Percentiles rank a stretch among this genome's conserved stretches.
Evolutionary conservation across 2,329 filamentous ascomycete species (phyloP).

Genomic region (Talaromyces sp.): DNA sequence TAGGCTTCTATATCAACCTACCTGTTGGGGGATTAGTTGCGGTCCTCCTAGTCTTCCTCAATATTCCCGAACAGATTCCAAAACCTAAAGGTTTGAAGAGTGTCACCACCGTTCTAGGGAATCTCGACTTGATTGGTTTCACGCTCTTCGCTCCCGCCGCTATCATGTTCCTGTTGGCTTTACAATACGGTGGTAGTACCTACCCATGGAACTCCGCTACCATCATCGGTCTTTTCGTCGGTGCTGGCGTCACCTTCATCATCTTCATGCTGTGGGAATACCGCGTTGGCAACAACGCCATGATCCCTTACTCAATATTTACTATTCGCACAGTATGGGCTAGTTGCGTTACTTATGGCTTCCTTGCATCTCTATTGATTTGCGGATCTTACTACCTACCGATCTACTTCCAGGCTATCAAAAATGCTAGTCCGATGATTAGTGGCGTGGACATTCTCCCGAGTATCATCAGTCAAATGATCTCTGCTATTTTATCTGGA

Average conservation of each 20-base stretch:
- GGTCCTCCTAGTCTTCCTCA: slow-evolving; percentile 32
- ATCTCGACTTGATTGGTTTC: slow-evolving; percentile 46
- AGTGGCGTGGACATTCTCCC: slow-evolving; percentile 44
- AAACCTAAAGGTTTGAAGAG: slow-evolving; percentile 21
- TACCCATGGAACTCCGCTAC: slow-evolving; percentile 39
- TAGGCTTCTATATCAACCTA: slow-evolving; percentile 43
- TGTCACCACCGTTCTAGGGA: slow-evolving; percentile 1
- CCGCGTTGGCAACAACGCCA: slow-evolving; percentile 43
- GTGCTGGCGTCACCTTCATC: slow-evolving; percentile 40
- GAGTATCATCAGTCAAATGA: slow-evolving; percentile 38
- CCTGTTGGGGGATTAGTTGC: slow-evolving; percentile 37
- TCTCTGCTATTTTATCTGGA: slow-evolving; percentile 36
- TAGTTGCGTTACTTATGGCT: slow-evolving; percentile 24
- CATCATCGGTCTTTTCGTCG: slow-evolving; percentile 51
- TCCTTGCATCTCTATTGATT: slow-evolving; percentile 37
- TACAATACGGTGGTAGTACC: slow-evolving; percentile 47
- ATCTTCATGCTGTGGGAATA: slow-evolving; percentile 42
- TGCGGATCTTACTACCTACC: slow-evolving; percentile 47
- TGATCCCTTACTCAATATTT: slow-evolving; percentile 42
- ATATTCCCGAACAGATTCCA: slow-evolving; percentile 30
- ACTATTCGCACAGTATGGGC: slow-evolving; percentile 39
- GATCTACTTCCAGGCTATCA: slow-evolving; percentile 51
- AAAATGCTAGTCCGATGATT: slow-evolving; percentile 31
- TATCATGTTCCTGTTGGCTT: slow-evolving; percentile 46
- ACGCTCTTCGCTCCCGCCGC: slow-evolving; percentile 40